Evolutionary conservation across 306 rosid species (phyloP), one percentile per base, ranked within the genome.

Genomic region (Glycine tomentella): DNA sequence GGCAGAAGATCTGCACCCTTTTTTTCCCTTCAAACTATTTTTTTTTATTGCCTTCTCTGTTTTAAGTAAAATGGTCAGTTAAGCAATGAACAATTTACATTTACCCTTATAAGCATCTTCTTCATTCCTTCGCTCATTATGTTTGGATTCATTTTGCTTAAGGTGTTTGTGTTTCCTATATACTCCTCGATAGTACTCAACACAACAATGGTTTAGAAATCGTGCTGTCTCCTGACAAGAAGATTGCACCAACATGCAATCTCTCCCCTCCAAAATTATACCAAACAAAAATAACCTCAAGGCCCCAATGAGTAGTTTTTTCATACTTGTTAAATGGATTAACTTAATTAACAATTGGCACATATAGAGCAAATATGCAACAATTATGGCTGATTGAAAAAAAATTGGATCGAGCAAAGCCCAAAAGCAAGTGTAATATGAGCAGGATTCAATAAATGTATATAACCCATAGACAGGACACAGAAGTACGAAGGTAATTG

Each of bases 1-100:
- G 86, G 86, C 79, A 80, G 87, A 81, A 76, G 73, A 80, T 87
- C 89, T 74, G 77, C 17, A 17, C 75, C 82, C 57, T 66, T 83
- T 46, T 46, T 9, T 61, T 58, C 69, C 46, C 46, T 42, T 42
- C 46, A 42, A 42, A 42, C 72, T 15, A n/a, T 81, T 69, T 69
- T 83, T 63, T 67, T 36, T n/a, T 61, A 50, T 13, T 65, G 78
- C 62, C 74, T 57, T 55, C 7, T 79, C 83, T 87, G 57, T 63
- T 84, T 72, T 33, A 78, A 78, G 74, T 69, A 74, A 81, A 74
- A 55, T 61, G 72, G 13, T 81, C 74, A 38, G 75, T 71, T 83
- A 82, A 87, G 69, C 72, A 82, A 62, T 82, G 86, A 78, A 87
- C 85, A 53, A 68, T 82, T 80, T 10, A 44, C 44, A 49, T 77